Evolutionary conservation across 805 yeast species (phyloP).

Genomic region (Candida taoyuanica): DNA sequence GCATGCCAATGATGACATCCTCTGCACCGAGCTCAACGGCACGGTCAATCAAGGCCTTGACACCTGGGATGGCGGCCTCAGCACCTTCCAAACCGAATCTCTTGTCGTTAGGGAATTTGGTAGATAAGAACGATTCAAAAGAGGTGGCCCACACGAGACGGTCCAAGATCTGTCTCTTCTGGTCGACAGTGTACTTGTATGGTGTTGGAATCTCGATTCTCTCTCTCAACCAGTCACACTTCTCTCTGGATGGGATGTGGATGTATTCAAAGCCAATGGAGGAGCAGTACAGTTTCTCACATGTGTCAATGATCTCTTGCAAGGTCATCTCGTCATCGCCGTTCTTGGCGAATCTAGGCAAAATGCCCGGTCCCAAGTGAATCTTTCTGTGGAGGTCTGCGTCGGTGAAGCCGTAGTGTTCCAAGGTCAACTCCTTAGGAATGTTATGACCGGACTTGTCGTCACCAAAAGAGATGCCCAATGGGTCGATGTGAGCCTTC

Average conservation of each 20-base stretch:
- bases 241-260: constrained; percentile 91
- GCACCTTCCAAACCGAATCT: constrained; percentile 99
- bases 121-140: constrained; percentile 86
- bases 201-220: constrained; percentile 91
- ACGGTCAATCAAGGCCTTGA: constrained; percentile 91
- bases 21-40: constrained; percentile 90
- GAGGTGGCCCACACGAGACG: constrained; percentile 95
- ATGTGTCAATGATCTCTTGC: constrained; percentile 68
- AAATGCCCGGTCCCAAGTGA: constrained; percentile 94
- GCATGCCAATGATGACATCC: constrained; percentile 98
- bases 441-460: constrained; percentile 41
- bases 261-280: constrained; percentile 92
- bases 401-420: constrained; percentile 87
- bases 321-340: constrained; percentile 61
- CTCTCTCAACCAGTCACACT: constrained; percentile 98
- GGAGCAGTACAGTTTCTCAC: constrained; percentile 84
- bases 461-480: constrained; percentile 82
- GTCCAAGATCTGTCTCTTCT: constrained; percentile 94
- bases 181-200: constrained; percentile 74
- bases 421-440: constrained; percentile 88
- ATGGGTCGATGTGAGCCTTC: constrained; percentile 94
- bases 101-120: constrained; percentile 97
- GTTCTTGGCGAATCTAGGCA: constrained; percentile 78
- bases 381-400: constrained; percentile 78
- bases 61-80: constrained; percentile 93